Evolutionary conservation across 1,284 basidiomycete genomes (phyloP).

Genomic region (Pseudozyma sp.): DNA sequence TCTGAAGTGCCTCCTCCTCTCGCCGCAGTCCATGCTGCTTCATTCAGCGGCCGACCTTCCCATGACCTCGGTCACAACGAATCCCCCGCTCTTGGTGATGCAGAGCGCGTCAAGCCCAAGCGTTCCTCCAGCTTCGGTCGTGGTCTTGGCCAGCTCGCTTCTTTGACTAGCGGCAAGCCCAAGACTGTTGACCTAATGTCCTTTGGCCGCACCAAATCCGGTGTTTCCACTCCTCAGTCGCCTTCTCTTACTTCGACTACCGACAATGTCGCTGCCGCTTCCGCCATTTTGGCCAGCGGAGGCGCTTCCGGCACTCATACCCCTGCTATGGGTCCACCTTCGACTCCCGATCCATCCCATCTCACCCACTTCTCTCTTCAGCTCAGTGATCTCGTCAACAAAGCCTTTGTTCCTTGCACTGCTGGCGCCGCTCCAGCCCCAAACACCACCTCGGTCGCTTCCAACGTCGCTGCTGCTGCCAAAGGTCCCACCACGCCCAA

Average conservation of each 20-base stretch:
- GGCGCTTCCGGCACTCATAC: neutral
- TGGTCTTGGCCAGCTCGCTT: conserved; percentile 54
- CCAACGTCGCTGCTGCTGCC: conserved; percentile 50
- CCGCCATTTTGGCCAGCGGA: conserved; percentile 29
- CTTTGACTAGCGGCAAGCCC: conserved; percentile 49
- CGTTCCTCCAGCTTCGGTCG: conserved; percentile 57
- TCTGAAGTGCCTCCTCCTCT: conserved; percentile 37
- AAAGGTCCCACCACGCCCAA: conserved; percentile 48
- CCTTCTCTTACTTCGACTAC: conserved; percentile 7
- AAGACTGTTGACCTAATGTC: conserved; percentile 49
- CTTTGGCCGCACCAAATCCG: conserved; percentile 39
- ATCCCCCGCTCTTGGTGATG: conserved; percentile 2
- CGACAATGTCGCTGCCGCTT: conserved; percentile 33
- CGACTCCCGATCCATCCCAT: conserved; percentile 59
- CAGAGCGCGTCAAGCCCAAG: conserved; percentile 52
- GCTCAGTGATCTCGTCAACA: conserved; percentile 66
- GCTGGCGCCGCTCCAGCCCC: conserved; percentile 18
- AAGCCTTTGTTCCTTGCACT: conserved; percentile 60
- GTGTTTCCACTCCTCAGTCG: conserved; percentile 41
- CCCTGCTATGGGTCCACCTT: conserved; percentile 40
- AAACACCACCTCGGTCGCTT: conserved; percentile 32
- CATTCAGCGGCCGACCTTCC: conserved; percentile 21
- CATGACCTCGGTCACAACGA: conserved; percentile 26
- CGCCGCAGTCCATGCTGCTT: conserved; percentile 21
- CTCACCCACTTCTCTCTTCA: conserved; percentile 63